Evolutionary conservation across 176 grass and related monocot genomes (phyloP), one percentile per base, ranked within the genome.

Genomic region (Triticum dicoccoides): DNA sequence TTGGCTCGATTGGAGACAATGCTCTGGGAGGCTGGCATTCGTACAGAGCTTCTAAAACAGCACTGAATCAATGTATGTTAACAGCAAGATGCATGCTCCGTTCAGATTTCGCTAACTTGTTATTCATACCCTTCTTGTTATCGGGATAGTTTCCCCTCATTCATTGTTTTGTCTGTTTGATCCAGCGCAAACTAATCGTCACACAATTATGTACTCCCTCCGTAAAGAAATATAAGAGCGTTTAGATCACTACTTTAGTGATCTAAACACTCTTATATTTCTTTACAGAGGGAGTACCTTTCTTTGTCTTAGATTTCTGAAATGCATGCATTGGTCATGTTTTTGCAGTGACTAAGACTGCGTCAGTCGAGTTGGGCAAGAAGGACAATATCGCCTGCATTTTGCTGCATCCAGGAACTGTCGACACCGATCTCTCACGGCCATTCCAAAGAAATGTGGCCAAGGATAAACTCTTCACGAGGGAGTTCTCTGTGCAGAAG

Each of bases 21-120:
- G 65, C 79, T 65, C 66, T 98, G 73, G 96, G 93, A 49, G 93
- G 96, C 66, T 98, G 96, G 96, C 91, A 95, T 79, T 91, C 96
- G 20, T 98, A 98, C 54, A 92, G 96, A 78, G 86, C 96, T 85
- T 98, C 91, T 24, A 96, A 98, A 92, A 73, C 96, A 20, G 91
- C 96, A 13, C 65, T 95, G 69, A 95, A 98, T 86, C 93, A 98
- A 84, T 89, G 94, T 94, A 89, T 89, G 80, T 30, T 35, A 66
- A 75, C 21, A n/a, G 33, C 20, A 32, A 63, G 49, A 23, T 11
- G 29, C 6, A 21, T 30, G 42, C 5, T 73, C 9, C 29, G n/a
- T 33, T 64, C 59, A 42, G 3, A 73, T 73, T 20, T 37, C 6
- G 29, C 2, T 13, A 58, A 3, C 32, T 23, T 23, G 39, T 12